Evolutionary conservation across 345 rosid genomes (phyloP).

Genomic region (Citrus mangshanensis): DNA sequence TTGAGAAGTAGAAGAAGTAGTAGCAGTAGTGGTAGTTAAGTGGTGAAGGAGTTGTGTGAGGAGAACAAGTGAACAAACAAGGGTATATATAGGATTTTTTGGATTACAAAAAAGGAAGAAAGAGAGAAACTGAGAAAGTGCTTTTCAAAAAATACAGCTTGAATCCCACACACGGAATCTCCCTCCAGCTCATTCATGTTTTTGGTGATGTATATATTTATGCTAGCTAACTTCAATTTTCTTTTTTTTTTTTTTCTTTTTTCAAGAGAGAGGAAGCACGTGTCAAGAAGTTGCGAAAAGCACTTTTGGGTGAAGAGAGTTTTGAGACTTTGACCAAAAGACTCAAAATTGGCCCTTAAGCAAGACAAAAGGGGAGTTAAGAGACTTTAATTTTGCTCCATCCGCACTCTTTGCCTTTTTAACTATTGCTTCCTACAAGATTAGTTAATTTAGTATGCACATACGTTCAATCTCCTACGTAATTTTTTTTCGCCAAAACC

Average conservation of each 20-base stretch:
- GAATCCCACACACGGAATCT: conserved; percentile 49
- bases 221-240: too few relatives aligned
- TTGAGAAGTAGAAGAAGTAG: not conserved
- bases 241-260: too few relatives aligned
- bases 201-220: not conserved
- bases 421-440: not conserved
- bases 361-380: conserved; percentile 12
- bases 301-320: not conserved
- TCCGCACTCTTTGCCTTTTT: conserved; percentile 9
- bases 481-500: conserved; percentile 6
- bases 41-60: conserved; percentile 17
- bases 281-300: conserved; percentile 12
- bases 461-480: not conserved
- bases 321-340: conserved; percentile 19
- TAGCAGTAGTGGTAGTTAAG: not conserved
- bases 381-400: not conserved
- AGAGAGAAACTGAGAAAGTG: not conserved
- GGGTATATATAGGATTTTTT: conserved; percentile 30
- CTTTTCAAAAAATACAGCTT: conserved; percentile 43
- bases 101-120: not conserved
- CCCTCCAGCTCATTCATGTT: conserved; percentile 44
- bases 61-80: conserved; percentile 3
- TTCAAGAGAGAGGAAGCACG: conserved; percentile 20
- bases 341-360: conserved; percentile 18
- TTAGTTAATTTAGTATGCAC: not conserved